Evolutionary conservation across 2,329 filamentous ascomycete genomes (phyloP).

Genomic region (Fusarium sterilihyphosum): DNA sequence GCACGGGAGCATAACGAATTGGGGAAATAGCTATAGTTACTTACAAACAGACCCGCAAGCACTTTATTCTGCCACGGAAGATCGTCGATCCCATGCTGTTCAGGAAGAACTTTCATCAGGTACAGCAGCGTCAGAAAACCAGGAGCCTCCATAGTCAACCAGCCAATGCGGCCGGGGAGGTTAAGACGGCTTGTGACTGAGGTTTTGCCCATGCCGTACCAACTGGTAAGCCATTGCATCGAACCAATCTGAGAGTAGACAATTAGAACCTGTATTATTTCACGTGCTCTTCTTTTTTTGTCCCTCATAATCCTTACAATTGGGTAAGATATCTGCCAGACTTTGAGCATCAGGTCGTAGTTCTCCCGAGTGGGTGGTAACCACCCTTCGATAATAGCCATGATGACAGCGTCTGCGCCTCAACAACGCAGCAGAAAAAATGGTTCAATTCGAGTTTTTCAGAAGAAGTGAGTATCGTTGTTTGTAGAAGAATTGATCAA

Average conservation of each 20-base stretch:
- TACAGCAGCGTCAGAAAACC: conserved; percentile 83
- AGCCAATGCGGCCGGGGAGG: conserved; percentile 86
- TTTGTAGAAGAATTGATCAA: neutral
- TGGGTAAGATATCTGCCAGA: conserved; percentile 65
- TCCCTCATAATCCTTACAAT: conserved; percentile 52
- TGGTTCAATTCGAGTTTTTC: neutral
- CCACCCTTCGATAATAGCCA: conserved; percentile 64
- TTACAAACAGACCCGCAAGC: conserved; percentile 73
- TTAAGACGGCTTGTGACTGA: conserved; percentile 80
- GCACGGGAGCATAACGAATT: neutral
- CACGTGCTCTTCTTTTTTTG: neutral
- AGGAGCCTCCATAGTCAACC: conserved; percentile 88
- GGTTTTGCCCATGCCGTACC: conserved; percentile 94
- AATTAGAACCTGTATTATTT: conserved; percentile 3
- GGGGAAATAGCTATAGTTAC: conserved; percentile 35
- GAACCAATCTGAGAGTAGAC: conserved; percentile 68
- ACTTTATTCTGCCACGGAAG: conserved; percentile 83
- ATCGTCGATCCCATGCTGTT: conserved; percentile 63
- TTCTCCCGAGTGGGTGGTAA: conserved; percentile 67
- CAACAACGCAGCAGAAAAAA: neutral
- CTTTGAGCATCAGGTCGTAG: conserved; percentile 62
- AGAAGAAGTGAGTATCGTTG: neutral
- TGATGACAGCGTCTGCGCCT: conserved; percentile 36
- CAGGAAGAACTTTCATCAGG: conserved; percentile 75
- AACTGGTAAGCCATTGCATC: conserved; percentile 79